These are phyloP conservation scores for Neofusicoccum ribis DNA, from an alignment of 2,329 filamentous ascomycete species.

Conservation along the genomic window DNA sequence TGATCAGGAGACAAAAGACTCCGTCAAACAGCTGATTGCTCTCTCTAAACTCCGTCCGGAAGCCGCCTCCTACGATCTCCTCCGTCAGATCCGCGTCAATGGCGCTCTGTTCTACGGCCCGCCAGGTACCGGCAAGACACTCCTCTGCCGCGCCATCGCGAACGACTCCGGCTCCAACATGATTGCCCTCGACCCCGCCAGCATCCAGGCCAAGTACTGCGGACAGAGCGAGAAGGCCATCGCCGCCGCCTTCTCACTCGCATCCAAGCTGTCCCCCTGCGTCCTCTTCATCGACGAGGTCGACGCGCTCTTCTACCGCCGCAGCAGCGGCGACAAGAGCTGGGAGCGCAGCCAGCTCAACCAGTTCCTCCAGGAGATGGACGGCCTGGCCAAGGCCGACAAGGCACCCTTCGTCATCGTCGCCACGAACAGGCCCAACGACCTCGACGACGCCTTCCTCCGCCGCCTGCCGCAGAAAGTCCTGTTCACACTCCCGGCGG, in stretches of 20 bases:
- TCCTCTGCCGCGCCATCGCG: not conserved
- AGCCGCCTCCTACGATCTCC: not conserved
- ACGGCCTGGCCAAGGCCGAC: not conserved
- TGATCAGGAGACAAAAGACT: not conserved
- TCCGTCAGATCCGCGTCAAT: not conserved
- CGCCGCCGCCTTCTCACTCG: slow-evolving; percentile 29
- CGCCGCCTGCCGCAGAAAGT: not conserved
- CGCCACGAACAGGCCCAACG: slow-evolving; percentile 7
- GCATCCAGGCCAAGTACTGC: not conserved
- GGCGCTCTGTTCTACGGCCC: slow-evolving; percentile 12
- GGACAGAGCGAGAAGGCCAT: slow-evolving; percentile 21
- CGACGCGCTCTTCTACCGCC: not conserved
- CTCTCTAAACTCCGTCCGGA: not conserved
- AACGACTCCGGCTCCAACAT: not conserved
- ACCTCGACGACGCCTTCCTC: slow-evolving; percentile 10
- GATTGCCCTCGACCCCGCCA: not conserved
- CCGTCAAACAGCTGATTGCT: not conserved
- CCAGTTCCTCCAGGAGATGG: slow-evolving; percentile 12
- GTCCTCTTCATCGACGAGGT: slow-evolving; percentile 28
- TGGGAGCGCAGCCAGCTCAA: not conserved
- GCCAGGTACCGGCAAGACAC: slow-evolving; percentile 29
- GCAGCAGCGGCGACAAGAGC: not conserved
- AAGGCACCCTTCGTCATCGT: not conserved
- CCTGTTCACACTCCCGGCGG: not conserved
- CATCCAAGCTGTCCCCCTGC: slow-evolving; percentile 28